These are phyloP conservation scores for Iberis pinnata DNA, from an alignment of 345 rosid species.

Conservation along the genomic window DNA sequence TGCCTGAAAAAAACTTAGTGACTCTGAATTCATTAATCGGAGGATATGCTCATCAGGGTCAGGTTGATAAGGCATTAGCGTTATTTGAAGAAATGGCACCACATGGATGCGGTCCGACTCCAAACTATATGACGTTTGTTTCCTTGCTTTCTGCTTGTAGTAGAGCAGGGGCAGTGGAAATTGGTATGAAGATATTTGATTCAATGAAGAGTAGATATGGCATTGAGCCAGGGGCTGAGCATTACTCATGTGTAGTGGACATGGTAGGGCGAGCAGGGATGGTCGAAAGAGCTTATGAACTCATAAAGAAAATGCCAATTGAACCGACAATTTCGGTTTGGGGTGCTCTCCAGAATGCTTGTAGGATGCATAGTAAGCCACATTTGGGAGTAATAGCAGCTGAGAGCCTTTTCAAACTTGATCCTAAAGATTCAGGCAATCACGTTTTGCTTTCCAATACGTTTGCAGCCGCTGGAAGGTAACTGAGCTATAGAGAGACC, in stretches of 20 bases:
- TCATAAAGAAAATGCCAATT: conserved; percentile 57
- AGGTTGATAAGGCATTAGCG: conserved; percentile 44
- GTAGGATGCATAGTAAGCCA: conserved; percentile 57
- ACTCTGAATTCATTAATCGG: conserved; percentile 70
- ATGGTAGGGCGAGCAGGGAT: conserved; percentile 76
- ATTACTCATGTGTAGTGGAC: conserved; percentile 77
- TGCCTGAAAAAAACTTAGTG: conserved; percentile 61
- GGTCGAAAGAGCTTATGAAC: conserved; percentile 58
- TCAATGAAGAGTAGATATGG: conserved; percentile 51
- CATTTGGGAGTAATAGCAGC: conserved; percentile 65
- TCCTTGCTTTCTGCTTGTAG: conserved; percentile 83
- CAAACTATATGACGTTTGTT: conserved; percentile 66
- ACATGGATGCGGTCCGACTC: conserved; percentile 31
- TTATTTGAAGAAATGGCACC: conserved; percentile 53
- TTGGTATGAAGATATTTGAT: conserved; percentile 57
- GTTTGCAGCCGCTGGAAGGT: conserved; percentile 74
- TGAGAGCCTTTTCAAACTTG: conserved; percentile 58
- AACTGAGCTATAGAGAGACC: not conserved
- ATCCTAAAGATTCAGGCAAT: conserved; percentile 74
- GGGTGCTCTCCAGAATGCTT: conserved; percentile 89
- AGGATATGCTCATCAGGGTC: conserved; percentile 77
- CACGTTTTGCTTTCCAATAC: conserved; percentile 78
- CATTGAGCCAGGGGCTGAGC: conserved; percentile 69
- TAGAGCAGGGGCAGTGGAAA: conserved; percentile 57
- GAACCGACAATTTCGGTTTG: conserved; percentile 63